Percentiles rank a stretch among this genome's conserved stretches.
Evolutionary conservation across 1,139 yeast species (phyloP).

Genomic region (Blastobotrys elegans): DNA sequence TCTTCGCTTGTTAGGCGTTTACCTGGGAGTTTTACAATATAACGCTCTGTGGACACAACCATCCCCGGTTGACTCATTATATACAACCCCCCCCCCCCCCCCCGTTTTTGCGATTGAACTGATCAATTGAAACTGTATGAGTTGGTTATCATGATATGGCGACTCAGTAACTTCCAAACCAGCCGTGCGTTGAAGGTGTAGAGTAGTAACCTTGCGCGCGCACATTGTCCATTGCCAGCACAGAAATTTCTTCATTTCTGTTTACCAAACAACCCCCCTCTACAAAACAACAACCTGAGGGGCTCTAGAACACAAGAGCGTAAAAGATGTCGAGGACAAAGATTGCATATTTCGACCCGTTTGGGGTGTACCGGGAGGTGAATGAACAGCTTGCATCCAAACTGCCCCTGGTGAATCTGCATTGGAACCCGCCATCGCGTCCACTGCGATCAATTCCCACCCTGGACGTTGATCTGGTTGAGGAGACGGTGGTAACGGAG

Average conservation of each 20-base stretch:
- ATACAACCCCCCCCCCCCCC: too few species aligned
- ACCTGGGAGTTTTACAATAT: too few species aligned
- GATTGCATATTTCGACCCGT: constrained; percentile 84
- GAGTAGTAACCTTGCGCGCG: not conserved
- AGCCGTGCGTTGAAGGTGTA: not conserved
- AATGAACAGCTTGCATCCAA: constrained; percentile 46
- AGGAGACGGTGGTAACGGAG: constrained; percentile 50
- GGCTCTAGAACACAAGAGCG: too few species aligned
- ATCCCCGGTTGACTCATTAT: too few species aligned
- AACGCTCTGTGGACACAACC: too few species aligned
- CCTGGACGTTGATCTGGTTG: constrained; percentile 54
- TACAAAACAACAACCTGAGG: too few species aligned
- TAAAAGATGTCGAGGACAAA: constrained; percentile 32
- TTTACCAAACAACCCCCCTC: too few species aligned
- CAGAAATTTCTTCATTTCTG: not conserved
- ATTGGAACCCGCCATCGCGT: constrained; percentile 62
- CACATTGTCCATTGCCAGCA: not conserved
- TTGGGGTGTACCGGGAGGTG: constrained; percentile 57
- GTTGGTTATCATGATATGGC: too few species aligned
- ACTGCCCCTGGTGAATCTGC: constrained; percentile 67
- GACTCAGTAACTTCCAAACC: too few species aligned
- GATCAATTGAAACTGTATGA: too few species aligned
- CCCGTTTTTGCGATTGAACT: too few species aligned
- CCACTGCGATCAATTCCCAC: constrained; percentile 64
- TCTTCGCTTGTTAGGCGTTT: too few species aligned